Evolutionary conservation across 129 eudicot genomes (phyloP), one percentile per base, ranked within the genome.

Genomic region (Flaveria brownii): DNA sequence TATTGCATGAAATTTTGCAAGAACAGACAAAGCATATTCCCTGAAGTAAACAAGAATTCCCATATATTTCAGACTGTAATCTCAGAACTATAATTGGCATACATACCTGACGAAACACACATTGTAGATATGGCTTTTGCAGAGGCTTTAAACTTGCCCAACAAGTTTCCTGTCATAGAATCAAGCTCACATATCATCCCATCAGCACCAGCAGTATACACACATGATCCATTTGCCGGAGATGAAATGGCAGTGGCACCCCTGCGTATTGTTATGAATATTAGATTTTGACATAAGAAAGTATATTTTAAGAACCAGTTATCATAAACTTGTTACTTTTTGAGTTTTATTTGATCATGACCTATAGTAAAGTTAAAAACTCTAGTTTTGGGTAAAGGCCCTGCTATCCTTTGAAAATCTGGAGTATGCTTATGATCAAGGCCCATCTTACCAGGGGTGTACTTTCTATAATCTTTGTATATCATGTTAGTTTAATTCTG

Each of bases 201-300:
- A 87, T 94, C 98, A 30, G 84, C 93, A 77, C 98, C 98, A 41
- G 97, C 91, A 60, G 98, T 87, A 73, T 84, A 91, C 41, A 91
- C 87, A 75, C 79, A 77, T 15, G 90, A 85, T 73, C 96, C 91
- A 60, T 67, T 81, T 25, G 83, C 17, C 68, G 97, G 89, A 72
- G 76, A 82, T 13, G 97, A 87, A 41, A 94, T 62, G n/a, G 98
- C 88, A 76, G 79, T 88, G 70, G 88, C 96, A 43, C 98, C 98
- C 81, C 98, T 92, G 86, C 84, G 79, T 36, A 71, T 61, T 82
- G 28, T 69, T 10, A 77, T 1, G 17, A 43, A 28, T 36, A 39
- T 73, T 39, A 78, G 42, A n/a, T 20, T 42, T 57, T 68, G 63
- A 16, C 45, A 9, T 17, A 36, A 46, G 23, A 75, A 42, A 42